Conservation (phyloP, 257 asterid genomes). For the Solanum boliviense region DNA sequence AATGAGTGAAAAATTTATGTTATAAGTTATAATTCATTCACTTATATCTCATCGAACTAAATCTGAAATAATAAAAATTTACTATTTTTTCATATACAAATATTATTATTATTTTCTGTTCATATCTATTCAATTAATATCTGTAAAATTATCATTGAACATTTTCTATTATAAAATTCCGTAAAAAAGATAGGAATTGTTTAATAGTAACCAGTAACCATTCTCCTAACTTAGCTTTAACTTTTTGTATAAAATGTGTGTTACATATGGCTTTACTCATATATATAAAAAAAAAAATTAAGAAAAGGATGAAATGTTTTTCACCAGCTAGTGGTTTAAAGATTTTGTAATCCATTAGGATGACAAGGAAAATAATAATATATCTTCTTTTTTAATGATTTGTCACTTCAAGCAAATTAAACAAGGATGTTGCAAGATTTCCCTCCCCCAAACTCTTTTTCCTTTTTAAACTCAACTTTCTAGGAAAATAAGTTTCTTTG, state of each 20-base stretch:
- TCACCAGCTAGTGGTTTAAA: background rate
- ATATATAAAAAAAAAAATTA: background rate
- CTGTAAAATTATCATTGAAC: background rate
- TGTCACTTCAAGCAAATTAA: background rate
- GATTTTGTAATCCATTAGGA: background rate
- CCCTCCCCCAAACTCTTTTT: background rate
- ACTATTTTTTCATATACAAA: no score
- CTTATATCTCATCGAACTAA: background rate
- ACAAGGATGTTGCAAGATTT: background rate
- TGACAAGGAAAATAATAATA: background rate
- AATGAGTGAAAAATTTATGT: no score
- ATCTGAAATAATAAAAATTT: background rate
- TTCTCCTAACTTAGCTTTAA: background rate
- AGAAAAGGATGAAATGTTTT: background rate
- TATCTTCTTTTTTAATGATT: background rate
- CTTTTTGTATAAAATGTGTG: background rate
- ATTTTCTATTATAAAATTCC: background rate
- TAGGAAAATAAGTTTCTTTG: no score
- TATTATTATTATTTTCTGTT: background rate
- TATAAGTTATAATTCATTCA: no score
- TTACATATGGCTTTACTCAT: background rate
- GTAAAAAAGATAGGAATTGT: background rate
- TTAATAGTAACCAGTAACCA: no score
- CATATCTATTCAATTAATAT: background rate
- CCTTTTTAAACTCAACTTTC: background rate